These are phyloP conservation scores for Coemansia sp. DNA, from an alignment of 192 early-diverging fungal species.

Conservation along the genomic window DNA sequence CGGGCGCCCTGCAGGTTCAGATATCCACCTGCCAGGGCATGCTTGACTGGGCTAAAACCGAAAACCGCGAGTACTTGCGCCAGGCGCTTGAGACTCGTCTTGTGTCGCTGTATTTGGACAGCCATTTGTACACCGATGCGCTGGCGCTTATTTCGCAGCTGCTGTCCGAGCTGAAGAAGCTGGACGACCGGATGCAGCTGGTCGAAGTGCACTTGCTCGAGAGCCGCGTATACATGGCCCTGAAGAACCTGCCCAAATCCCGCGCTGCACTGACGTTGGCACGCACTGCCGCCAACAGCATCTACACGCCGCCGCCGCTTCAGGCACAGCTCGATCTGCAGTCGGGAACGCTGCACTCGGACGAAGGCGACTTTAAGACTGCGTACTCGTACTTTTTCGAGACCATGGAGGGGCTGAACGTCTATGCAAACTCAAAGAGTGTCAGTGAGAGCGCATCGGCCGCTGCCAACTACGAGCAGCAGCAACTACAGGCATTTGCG, in stretches of 20 bases:
- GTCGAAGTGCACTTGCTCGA: constrained; percentile 97
- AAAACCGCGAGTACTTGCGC: constrained; percentile 94
- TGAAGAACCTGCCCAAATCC: constrained; percentile 91
- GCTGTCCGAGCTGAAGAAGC: constrained; percentile 94
- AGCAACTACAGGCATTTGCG: constrained; percentile 87
- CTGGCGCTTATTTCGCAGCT: constrained; percentile 77
- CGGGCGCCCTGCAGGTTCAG: constrained; percentile 82
- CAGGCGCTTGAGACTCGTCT: constrained; percentile 95
- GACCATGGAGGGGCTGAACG: constrained; percentile 88
- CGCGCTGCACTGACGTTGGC: constrained; percentile 95
- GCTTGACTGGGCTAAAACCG: constrained; percentile 86
- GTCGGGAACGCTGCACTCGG: constrained; percentile 94
- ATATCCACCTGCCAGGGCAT: constrained; percentile 92
- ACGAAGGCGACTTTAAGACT: constrained; percentile 99
- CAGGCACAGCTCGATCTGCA: constrained; percentile 97
- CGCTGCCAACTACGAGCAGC: constrained; percentile 42
- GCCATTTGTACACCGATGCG: constrained; percentile 93
- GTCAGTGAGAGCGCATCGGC: constrained; percentile 6
- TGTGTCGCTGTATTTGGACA: constrained; percentile 86
- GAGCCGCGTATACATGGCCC: constrained; percentile 88
- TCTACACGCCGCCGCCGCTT: constrained; percentile 95
- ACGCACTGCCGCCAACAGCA: constrained; percentile 93
- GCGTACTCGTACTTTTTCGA: constrained; percentile 99
- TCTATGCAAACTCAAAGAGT: constrained; percentile 43
- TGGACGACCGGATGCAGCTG: constrained; percentile 98